phyloP scores from a whole-genome alignment of 1,139 yeast genomes.

The Sugiyamaella xylanicola region DNA sequence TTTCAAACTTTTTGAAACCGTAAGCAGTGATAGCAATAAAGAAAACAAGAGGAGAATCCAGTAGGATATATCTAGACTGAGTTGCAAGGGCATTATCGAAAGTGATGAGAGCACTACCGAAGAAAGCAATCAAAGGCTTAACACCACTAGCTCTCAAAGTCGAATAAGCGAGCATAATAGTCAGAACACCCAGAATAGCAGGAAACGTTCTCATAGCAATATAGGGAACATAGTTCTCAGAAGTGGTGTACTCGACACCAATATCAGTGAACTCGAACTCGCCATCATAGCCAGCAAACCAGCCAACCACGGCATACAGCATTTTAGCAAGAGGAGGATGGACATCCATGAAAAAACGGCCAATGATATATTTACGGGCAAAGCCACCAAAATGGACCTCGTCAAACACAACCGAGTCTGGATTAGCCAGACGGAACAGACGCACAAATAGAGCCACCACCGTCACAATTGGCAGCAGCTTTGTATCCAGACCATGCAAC shows the following conservation, averaged over 20 bases:
- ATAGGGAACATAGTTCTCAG: conserved; percentile 72
- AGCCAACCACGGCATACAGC: conserved; percentile 88
- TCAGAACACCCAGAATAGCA: conserved; percentile 77
- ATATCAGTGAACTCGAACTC: conserved; percentile 85
- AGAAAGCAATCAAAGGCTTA: conserved; percentile 69
- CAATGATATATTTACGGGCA: conserved; percentile 62
- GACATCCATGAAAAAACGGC: conserved; percentile 83
- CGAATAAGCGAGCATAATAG: conserved; percentile 72
- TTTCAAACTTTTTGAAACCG: conserved; percentile 78
- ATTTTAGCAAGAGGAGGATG: conserved; percentile 98
- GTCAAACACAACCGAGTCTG: conserved; percentile 87
- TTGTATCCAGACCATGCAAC: conserved; percentile 34
- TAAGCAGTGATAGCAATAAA: conserved; percentile 88
- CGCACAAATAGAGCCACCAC: conserved; percentile 60
- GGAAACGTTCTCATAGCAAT: conserved; percentile 84
- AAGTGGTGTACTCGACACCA: conserved; percentile 74
- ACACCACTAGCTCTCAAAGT: conserved; percentile 89
- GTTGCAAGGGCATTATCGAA: conserved; percentile 88
- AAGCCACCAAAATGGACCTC: conserved; percentile 75
- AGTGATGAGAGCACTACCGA: conserved; percentile 66
- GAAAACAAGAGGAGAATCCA: conserved; percentile 88
- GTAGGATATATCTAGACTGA: conserved; percentile 82
- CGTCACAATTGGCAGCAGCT: conserved; percentile 53
- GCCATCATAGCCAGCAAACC: conserved; percentile 87
- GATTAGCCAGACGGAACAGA: conserved; percentile 60